phyloP scores from a whole-genome alignment of 441 rosid genomes.

The Erysimum pusillum region DNA sequence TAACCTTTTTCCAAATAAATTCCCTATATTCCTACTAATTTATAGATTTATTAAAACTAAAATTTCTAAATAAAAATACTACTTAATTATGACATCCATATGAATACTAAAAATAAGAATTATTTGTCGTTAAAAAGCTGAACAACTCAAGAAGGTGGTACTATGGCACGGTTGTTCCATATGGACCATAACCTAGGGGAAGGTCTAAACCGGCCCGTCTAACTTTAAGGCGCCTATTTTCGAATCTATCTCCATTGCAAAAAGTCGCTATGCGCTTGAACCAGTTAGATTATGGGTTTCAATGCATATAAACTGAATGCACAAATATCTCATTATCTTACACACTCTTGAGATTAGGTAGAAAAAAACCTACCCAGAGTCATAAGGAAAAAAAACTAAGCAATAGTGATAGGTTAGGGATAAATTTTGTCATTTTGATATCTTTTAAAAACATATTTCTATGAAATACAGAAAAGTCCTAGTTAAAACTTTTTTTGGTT shows the following conservation, averaged over 20 bases:
- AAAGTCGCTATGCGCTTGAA: neutral
- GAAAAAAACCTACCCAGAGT: too few species aligned
- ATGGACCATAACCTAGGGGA: neutral
- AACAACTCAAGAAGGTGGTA: neutral
- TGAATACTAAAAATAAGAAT: neutral
- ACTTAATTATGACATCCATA: neutral
- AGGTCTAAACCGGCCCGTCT: neutral
- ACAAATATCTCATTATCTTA: neutral
- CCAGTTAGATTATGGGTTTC: neutral
- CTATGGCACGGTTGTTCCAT: neutral
- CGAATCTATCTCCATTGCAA: neutral
- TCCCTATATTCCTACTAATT: neutral
- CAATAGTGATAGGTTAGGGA: neutral
- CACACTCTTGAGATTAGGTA: neutral
- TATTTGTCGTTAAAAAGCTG: neutral
- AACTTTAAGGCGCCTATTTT: too few species aligned
- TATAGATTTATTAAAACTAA: too few species aligned
- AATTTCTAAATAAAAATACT: neutral
- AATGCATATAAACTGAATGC: neutral
- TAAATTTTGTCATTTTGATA: too few species aligned
- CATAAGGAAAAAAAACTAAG: neutral
- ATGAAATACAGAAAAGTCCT: neutral
- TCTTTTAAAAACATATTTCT: too few species aligned
- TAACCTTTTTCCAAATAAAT: neutral
- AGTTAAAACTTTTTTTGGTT: too few species aligned